Conservation (phyloP, 345 rosid genomes). For the Tarenaya hassleriana region DNA sequence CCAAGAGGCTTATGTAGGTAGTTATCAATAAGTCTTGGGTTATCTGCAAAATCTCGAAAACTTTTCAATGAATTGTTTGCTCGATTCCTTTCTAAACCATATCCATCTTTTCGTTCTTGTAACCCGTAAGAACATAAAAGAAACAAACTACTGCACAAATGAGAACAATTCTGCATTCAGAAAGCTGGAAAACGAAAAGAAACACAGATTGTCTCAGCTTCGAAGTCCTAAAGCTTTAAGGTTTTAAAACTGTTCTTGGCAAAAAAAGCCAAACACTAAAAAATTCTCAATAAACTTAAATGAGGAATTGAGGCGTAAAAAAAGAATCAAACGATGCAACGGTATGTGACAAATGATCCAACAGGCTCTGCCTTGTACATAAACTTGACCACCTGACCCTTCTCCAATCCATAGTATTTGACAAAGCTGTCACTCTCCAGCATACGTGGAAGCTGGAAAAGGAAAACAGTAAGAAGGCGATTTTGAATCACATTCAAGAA, state of each 20-base stretch:
- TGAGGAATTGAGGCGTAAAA: background rate
- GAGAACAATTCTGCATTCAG: too few relatives aligned
- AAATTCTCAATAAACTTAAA: background rate
- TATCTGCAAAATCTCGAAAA: too few relatives aligned
- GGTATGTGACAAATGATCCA: conserved; percentile 26
- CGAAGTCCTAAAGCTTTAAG: too few relatives aligned
- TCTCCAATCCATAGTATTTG: conserved; percentile 30
- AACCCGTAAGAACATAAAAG: too few relatives aligned
- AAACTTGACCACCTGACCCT: conserved; percentile 29
- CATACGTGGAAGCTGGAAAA: conserved; percentile 29
- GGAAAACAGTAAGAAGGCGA: too few relatives aligned
- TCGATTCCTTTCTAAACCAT: too few relatives aligned
- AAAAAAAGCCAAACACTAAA: background rate
- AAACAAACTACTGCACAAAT: too few relatives aligned
- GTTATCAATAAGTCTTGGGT: background rate
- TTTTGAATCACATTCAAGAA: background rate
- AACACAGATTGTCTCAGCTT: background rate
- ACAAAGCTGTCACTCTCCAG: conserved; percentile 28
- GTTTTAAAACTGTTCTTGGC: too few relatives aligned
- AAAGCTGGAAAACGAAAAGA: background rate
- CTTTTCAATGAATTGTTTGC: too few relatives aligned
- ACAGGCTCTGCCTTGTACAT: conserved; percentile 27
- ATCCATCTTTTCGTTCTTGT: too few relatives aligned
- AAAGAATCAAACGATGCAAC: conserved; percentile 20
- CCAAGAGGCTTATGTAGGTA: background rate